Evolutionary conservation across 164 flowering plant genomes (phyloP).

Genomic region (Aristolochia fimbriata): DNA sequence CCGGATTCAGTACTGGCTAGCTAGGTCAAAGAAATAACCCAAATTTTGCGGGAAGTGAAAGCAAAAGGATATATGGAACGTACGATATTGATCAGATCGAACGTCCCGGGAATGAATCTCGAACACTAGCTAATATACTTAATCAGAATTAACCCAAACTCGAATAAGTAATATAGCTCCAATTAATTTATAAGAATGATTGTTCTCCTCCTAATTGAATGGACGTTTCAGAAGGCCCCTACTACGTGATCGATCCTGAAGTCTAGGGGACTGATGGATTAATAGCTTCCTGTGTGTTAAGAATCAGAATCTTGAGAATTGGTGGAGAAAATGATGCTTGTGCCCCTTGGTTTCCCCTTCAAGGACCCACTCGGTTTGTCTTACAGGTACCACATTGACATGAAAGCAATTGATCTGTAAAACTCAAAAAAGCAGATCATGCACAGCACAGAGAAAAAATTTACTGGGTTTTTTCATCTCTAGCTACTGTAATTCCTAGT

Average conservation of each 20-base stretch:
- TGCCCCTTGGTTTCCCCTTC: slow-evolving; percentile 1
- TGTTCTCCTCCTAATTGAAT: neutral
- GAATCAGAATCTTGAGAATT: slow-evolving; percentile 11
- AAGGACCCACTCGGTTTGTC: slow-evolving; percentile 6
- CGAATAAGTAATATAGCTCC: too few species aligned
- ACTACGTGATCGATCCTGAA: slow-evolving; percentile 1
- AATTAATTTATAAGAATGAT: too few species aligned
- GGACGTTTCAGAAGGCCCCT: slow-evolving; percentile 1
- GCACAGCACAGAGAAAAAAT: too few species aligned
- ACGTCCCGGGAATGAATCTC: too few species aligned
- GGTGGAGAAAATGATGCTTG: slow-evolving; percentile 12
- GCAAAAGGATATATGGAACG: neutral
- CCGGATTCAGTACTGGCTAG: too few species aligned
- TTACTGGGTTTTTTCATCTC: too few species aligned
- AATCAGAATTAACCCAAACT: too few species aligned
- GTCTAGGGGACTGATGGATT: slow-evolving; percentile 9
- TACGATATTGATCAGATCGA: too few species aligned
- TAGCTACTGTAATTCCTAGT: too few species aligned
- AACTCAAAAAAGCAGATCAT: neutral
- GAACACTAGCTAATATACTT: too few species aligned
- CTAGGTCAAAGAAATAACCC: too few species aligned
- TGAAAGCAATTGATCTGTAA: neutral
- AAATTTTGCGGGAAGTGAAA: neutral
- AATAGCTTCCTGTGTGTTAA: slow-evolving; percentile 4
- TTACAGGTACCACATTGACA: slow-evolving; percentile 1